Conservation (phyloP, 1,139 yeast genomes). For the Meyerozyma sp. region DNA sequence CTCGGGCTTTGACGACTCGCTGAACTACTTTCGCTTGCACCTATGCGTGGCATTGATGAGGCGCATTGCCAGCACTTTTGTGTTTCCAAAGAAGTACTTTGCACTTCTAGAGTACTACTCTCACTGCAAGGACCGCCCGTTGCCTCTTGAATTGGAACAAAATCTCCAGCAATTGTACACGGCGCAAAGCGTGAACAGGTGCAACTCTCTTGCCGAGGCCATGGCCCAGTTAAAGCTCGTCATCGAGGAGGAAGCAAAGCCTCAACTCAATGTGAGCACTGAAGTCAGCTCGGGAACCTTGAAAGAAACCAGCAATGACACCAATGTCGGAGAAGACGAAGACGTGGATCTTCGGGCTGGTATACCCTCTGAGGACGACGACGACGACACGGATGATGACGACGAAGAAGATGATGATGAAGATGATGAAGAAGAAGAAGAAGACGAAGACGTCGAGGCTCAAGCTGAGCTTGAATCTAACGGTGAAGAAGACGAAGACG, state of each 20-base stretch:
- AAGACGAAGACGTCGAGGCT: constrained; percentile 4
- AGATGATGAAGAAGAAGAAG: constrained; percentile 12
- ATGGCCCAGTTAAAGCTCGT: constrained; percentile 29
- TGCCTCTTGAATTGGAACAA: constrained; percentile 64
- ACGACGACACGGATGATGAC: constrained; percentile 12
- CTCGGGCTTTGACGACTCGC: constrained; percentile 43
- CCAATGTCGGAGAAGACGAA: constrained; percentile 1
- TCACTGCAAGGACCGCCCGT: constrained; percentile 57
- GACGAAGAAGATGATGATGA: constrained; percentile 14
- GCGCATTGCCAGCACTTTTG: neutral
- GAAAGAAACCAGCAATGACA: constrained; percentile 2
- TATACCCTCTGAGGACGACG: neutral
- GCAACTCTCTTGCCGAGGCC: constrained; percentile 27
- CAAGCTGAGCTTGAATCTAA: constrained; percentile 16
- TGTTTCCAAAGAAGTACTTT: constrained; percentile 25
- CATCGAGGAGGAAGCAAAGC: constrained; percentile 6
- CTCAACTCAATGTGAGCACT: neutral
- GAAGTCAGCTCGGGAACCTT: no score
- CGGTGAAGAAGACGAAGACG: constrained; percentile 16
- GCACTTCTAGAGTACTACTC: constrained; percentile 70
- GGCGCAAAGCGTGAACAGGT: constrained; percentile 35
- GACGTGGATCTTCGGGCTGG: constrained; percentile 1
- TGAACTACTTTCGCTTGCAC: constrained; percentile 69
- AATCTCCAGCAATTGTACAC: constrained; percentile 43
- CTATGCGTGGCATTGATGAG: constrained; percentile 21